phyloP scores from a whole-genome alignment of 169 alveolate species.

The Plasmodium vinckei region DNA sequence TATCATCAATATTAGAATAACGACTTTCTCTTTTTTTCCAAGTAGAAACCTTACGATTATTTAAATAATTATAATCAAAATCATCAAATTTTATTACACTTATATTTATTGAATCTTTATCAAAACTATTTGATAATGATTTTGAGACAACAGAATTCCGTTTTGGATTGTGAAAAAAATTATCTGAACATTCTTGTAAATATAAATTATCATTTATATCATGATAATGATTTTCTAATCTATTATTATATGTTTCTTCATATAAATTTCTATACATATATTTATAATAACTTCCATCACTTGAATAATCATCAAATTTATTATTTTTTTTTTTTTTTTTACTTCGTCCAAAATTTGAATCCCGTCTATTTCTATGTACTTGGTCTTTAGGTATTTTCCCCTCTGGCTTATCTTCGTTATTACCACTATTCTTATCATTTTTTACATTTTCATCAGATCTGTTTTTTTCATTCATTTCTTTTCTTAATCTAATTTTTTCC shows the following conservation, averaged over 20 bases:
- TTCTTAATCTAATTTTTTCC: constrained; percentile 62
- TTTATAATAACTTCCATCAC: constrained; percentile 75
- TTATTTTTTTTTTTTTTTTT: constrained; percentile 16
- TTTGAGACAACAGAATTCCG: constrained; percentile 12
- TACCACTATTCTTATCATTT: neutral
- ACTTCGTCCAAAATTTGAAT: neutral
- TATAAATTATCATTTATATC: constrained; percentile 69
- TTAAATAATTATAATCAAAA: constrained; percentile 65
- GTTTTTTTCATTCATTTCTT: constrained; percentile 33
- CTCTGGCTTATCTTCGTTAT: neutral
- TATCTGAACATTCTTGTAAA: constrained; percentile 71
- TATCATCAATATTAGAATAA: neutral
- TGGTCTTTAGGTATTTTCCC: neutral
- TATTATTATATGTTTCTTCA: constrained; percentile 63
- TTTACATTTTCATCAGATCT: neutral
- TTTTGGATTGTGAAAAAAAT: constrained; percentile 54
- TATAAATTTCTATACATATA: constrained; percentile 64
- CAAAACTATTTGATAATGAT: constrained; percentile 64
- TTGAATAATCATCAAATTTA: constrained; percentile 57
- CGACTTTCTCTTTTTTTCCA: constrained; percentile 9
- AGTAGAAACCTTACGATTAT: constrained; percentile 4
- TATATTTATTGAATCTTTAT: constrained; percentile 44
- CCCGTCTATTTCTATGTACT: neutral
- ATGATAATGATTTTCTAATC: constrained; percentile 33
- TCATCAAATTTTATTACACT: constrained; percentile 73